phyloP scores from a whole-genome alignment of 306 rosid genomes.

The Trifolium dubium region DNA sequence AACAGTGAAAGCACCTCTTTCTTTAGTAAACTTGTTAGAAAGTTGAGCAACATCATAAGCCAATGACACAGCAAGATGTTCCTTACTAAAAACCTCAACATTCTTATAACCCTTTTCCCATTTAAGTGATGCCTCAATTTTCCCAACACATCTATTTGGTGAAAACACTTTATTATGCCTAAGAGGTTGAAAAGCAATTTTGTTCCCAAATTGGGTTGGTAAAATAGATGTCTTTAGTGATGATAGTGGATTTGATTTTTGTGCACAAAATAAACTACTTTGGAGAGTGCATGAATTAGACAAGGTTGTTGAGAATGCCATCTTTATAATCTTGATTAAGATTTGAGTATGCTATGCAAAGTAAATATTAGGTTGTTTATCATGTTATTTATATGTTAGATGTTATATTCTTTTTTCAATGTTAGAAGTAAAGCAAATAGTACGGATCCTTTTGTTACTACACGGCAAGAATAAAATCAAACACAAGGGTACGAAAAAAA shows the following conservation, averaged over 20 bases:
- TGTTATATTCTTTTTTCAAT: constrained; percentile 23
- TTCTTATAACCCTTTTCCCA: constrained; percentile 55
- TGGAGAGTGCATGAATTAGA: constrained; percentile 40
- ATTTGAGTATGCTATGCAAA: not conserved
- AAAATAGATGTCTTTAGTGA: constrained; percentile 33
- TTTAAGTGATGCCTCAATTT: constrained; percentile 47
- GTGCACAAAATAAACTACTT: constrained; percentile 33
- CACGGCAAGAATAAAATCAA: constrained; percentile 40
- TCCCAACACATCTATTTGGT: constrained; percentile 23
- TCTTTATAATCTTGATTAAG: not conserved
- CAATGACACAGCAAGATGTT: constrained; percentile 65
- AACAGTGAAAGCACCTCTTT: constrained; percentile 72
- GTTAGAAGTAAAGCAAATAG: constrained; percentile 35
- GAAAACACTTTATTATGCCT: constrained; percentile 31
- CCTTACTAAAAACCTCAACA: constrained; percentile 63
- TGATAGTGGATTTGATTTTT: constrained; percentile 23
- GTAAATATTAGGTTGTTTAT: constrained; percentile 24
- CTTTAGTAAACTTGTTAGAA: constrained; percentile 62
- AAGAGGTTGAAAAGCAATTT: constrained; percentile 20
- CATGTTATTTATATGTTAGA: constrained; percentile 36
- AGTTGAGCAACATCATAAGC: constrained; percentile 79
- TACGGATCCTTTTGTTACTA: constrained; percentile 7
- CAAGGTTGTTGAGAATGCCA: constrained; percentile 42
- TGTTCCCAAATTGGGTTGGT: constrained; percentile 30
- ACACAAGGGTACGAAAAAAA: not conserved